phyloP scores from a whole-genome alignment of 345 rosid genomes.

The Citrus medica region DNA sequence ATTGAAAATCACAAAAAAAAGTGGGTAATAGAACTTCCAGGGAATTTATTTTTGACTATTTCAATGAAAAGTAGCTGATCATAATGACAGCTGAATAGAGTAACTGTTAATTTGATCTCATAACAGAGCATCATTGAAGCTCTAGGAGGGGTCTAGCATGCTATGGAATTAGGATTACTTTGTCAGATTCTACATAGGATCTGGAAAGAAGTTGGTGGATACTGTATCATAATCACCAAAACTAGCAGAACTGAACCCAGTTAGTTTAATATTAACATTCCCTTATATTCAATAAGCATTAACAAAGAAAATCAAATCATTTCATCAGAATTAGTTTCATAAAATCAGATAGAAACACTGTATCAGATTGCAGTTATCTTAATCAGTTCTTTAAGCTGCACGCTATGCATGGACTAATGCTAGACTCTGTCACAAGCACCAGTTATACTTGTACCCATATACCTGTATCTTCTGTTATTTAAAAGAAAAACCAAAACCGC shows the following conservation, averaged over 20 bases:
- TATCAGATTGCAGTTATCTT: background rate
- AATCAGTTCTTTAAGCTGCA: background rate
- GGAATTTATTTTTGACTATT: background rate
- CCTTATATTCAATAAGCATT: background rate
- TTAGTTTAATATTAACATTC: background rate
- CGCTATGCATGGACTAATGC: background rate
- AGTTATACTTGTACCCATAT: background rate
- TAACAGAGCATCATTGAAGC: background rate
- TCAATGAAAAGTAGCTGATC: background rate
- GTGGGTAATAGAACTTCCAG: background rate
- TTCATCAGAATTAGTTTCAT: background rate
- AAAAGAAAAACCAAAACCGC: background rate
- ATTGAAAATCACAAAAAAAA: slow-evolving; percentile 1
- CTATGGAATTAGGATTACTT: background rate
- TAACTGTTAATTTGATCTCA: background rate
- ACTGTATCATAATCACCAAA: background rate
- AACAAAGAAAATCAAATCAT: background rate
- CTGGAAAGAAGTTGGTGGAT: background rate
- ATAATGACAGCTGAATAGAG: background rate
- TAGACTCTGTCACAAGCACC: background rate
- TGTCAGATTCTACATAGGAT: background rate
- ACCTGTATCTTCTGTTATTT: background rate
- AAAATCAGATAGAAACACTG: background rate
- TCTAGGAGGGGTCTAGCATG: background rate
- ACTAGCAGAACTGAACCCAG: background rate